Base-by-base conservation (phyloP, 2,329 filamentous ascomycete genomes). In the Elsinoe perseae region DNA sequence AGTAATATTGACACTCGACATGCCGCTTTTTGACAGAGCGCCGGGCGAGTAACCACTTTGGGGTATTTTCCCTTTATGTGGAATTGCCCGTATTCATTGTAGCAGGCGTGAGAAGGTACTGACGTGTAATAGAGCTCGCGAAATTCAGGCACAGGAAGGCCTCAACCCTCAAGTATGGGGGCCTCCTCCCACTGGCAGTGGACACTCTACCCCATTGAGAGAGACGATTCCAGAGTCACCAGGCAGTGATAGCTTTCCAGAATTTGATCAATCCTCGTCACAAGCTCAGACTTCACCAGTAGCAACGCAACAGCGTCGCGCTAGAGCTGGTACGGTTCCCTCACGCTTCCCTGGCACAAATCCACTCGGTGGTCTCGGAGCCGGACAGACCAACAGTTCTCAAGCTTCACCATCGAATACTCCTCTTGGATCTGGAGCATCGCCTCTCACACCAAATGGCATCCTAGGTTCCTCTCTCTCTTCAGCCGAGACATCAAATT, bases 181-280 rank as follows among this genome's bases (percentile, higher is more conserved):
- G 9, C 92, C 93, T 62, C 92, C 93, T 50, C 92, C 93, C 62
- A 91, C 92, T 57, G 95, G 92, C 56, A 96, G 92, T 70, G 93
- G 92, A 62, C 92, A 95, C 72, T 96, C 92, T 18, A 96, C 92
- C 40, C 93, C 93, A 64, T 81, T 98, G 53, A 89, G 93, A 67
- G 93, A 97, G 75, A 96, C 92, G 62, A 97, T 98, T 60, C 91
- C 92, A 61, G 93, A 98, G 74, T 96, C 92, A 32, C 93, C 93
- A 28, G 93, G 87, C 62, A 81, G 79, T 63, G 92, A 96, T 75
- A 92, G 88, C 63, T 97, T 97, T 65, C 91, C 93, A 58, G 91
- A 95, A 71, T 89, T 95, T 69, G 81, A 86, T 61, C 82, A 84
- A 64, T 79, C 87, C 40, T 80, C 86, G 40, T 80, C 84, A 61